Evolutionary conservation across 31 red algal genomes (phyloP), one percentile per base, ranked within the genome.

Genomic region (Pterothamnion heteromorphum): DNA sequence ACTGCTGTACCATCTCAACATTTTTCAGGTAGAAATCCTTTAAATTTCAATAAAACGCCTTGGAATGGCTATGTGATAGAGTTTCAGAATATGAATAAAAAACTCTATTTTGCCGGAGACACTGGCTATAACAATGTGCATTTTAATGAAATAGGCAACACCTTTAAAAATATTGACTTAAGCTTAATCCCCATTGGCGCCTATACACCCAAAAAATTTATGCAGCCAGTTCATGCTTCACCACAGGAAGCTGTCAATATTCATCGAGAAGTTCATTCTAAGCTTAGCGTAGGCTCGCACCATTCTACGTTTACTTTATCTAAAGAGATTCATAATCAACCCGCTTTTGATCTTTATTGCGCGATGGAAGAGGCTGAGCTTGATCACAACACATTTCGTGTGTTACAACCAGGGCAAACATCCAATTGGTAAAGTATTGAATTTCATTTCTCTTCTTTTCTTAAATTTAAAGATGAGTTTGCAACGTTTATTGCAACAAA

Each of bases 141-240:
- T 36, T 91, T 91, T 91, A 80, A 82, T 21, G 27, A 36, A 24
- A 21, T 82, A 24, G 36, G 30, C 21, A 74, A 80, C 18, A 39
- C 20, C 22, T 82, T 34, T 82, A 35, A 35, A 27, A 20, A 22
- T 28, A 37, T 91, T 44, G 89, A 91, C 38, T 34, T 91, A 27
- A n/a, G 24, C 36, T 33, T 91, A 33, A 36, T 91, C 23, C 89
- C 89, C 20, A 91, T 91, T 32, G 89, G 89, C 34, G 89, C 89
- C 24, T 91, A 91, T 74, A 28, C 31, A 36, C 89, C 89, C 20
- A 91, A 44, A 82, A 37, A 36, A 28, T 35, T 91, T 32, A 34
- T 91, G 72, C 18, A 44, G 71, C 33, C 33, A 21, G 21, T 23
- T 22, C 89, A 91, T 82, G 33, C n/a, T 32, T 28, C 72, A 23